A percentile compares a stretch with the other conserved stretches of the same genome.
Conservation (phyloP, 2,329 filamentous ascomycete species). For the Calonectria pteridis region DNA sequence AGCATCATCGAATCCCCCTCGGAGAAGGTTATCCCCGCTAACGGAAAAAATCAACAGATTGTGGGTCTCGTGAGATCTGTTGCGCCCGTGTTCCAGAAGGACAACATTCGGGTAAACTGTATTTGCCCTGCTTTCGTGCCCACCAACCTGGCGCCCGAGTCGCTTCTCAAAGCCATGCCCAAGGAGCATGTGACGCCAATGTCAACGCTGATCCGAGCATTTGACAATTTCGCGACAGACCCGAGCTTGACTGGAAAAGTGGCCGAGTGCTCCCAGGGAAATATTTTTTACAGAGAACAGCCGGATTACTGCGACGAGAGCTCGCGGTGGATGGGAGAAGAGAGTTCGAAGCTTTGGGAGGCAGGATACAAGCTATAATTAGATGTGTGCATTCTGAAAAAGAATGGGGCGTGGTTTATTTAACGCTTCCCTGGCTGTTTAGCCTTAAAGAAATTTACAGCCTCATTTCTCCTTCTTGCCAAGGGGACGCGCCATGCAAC, state of each 20-base stretch:
- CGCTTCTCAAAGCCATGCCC: slow-evolving; percentile 9
- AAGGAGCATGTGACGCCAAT: slow-evolving; percentile 19
- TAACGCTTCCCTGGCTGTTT: neutral
- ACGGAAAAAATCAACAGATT: neutral
- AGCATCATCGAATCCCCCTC: neutral
- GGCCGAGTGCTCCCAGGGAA: neutral
- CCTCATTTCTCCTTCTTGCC: neutral
- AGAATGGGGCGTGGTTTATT: neutral
- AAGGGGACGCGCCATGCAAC: neutral
- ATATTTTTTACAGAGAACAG: slow-evolving; percentile 8
- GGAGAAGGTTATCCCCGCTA: neutral
- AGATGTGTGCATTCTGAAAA: neutral
- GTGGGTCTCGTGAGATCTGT: slow-evolving; percentile 12
- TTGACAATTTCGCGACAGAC: slow-evolving; percentile 6
- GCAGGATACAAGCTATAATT: neutral
- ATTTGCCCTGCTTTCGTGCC: slow-evolving; percentile 19
- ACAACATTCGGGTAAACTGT: slow-evolving; percentile 17
- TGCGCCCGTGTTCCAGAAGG: slow-evolving; percentile 12
- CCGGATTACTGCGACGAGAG: slow-evolving; percentile 16
- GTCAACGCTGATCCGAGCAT: slow-evolving; percentile 9
- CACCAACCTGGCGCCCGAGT: neutral
- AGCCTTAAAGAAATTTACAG: neutral
- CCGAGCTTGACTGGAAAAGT: neutral
- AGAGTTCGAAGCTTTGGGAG: slow-evolving; percentile 18
- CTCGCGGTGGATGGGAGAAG: slow-evolving; percentile 14